These are phyloP conservation scores for Colletotrichum sp. DNA, from an alignment of 2,329 filamentous ascomycete genomes.

Conservation along the genomic window DNA sequence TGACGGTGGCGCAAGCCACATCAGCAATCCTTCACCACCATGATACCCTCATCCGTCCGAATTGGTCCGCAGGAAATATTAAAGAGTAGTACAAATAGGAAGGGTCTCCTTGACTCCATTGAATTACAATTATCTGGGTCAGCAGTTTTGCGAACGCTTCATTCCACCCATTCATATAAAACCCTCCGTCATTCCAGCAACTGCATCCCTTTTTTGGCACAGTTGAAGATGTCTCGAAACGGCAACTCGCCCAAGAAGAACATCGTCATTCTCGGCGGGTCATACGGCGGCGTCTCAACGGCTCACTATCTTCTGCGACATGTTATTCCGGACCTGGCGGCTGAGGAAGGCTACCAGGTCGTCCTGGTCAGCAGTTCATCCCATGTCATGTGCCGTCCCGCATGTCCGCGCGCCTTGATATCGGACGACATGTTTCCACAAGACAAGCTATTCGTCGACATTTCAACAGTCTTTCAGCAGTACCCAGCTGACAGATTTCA, in stretches of 20 bases:
- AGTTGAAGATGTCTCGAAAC: neutral
- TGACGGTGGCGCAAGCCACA: neutral
- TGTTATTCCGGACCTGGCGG: slow-evolving; percentile 44
- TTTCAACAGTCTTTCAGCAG: slow-evolving; percentile 40
- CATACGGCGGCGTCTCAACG: slow-evolving; percentile 54
- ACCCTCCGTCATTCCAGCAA: neutral
- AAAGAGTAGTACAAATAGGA: neutral
- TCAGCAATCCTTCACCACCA: neutral
- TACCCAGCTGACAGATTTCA: slow-evolving; percentile 41
- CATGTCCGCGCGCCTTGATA: slow-evolving; percentile 51
- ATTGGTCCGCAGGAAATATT: neutral
- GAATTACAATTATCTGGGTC: no score
- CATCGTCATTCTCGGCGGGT: slow-evolving; percentile 59
- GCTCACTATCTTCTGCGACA: slow-evolving; percentile 62
- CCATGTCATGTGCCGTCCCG: slow-evolving; percentile 46
- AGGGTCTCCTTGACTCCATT: neutral
- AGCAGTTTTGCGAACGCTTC: no score
- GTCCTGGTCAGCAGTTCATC: slow-evolving; percentile 47
- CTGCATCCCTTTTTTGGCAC: no score
- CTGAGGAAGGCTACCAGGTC: slow-evolving; percentile 41
- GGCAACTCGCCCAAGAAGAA: slow-evolving; percentile 29
- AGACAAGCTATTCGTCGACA: slow-evolving; percentile 48
- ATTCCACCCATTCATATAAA: no score
- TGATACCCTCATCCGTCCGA: neutral
- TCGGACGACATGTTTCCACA: slow-evolving; percentile 48